Percentiles rank a stretch among this genome's conserved stretches.
Conservation (phyloP, 2,329 filamentous ascomycete genomes). For the Aspergillus sojae region DNA sequence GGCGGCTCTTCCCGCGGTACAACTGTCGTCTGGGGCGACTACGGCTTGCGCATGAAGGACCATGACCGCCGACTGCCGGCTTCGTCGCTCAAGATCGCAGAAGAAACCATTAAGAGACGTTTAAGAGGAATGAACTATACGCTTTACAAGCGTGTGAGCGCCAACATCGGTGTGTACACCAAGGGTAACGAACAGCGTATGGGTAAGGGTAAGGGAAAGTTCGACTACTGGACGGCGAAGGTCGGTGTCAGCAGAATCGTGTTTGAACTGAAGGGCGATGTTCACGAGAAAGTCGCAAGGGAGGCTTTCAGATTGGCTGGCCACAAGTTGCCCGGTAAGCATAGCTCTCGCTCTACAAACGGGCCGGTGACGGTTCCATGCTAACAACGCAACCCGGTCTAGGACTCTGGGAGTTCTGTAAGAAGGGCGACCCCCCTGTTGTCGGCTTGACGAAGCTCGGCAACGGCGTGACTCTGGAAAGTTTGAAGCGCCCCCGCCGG, state of each 20-base stretch:
- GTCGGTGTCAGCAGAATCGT: slow-evolving; percentile 88
- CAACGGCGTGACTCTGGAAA: slow-evolving; percentile 78
- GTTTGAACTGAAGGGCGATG: slow-evolving; percentile 86
- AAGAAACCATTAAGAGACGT: slow-evolving; percentile 88
- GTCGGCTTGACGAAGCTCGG: slow-evolving; percentile 90
- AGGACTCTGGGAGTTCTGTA: slow-evolving; percentile 82
- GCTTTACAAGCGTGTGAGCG: slow-evolving; percentile 85
- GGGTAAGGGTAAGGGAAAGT: slow-evolving; percentile 98
- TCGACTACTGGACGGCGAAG: slow-evolving; percentile 93
- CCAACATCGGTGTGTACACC: slow-evolving; percentile 92
- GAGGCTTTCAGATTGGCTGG: slow-evolving; percentile 94
- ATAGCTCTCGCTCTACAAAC: slow-evolving; percentile 10
- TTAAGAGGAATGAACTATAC: slow-evolving; percentile 90
- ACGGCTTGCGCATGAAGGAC: slow-evolving; percentile 89
- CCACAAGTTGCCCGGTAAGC: slow-evolving; percentile 86
- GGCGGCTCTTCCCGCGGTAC: slow-evolving; percentile 91
- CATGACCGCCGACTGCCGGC: slow-evolving; percentile 90
- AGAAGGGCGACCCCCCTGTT: slow-evolving; percentile 84
- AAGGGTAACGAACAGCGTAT: slow-evolving; percentile 97
- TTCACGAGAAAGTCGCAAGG: slow-evolving; percentile 91
- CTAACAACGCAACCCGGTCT: slow-evolving; percentile 23
- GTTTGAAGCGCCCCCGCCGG: slow-evolving; percentile 77
- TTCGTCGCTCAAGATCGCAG: slow-evolving; percentile 81
- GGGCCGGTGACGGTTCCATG: slow-evolving; percentile 7
- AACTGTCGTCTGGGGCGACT: slow-evolving; percentile 95